phyloP scores from a whole-genome alignment of 805 yeast genomes.

The Torulaspora quercuum region DNA sequence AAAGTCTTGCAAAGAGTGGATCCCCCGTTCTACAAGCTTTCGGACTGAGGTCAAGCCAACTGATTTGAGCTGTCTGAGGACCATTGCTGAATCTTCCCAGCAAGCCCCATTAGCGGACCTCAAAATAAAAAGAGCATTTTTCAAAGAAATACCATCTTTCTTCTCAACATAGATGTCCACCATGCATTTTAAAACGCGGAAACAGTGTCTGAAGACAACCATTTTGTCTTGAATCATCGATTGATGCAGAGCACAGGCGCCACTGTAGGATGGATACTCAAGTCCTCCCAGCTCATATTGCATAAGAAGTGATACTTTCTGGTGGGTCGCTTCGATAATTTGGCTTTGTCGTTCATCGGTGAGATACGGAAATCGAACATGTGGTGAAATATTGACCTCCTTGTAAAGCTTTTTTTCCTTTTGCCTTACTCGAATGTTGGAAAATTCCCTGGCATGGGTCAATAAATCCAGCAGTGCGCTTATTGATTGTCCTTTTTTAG shows the following conservation, averaged over 20 bases:
- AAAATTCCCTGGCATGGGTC: slow-evolving; percentile 42
- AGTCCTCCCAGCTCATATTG: slow-evolving; percentile 52
- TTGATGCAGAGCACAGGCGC: slow-evolving; percentile 39
- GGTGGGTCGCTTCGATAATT: slow-evolving; percentile 28
- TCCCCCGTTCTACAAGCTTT: slow-evolving; percentile 38
- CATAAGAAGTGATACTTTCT: slow-evolving; percentile 43
- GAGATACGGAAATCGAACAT: slow-evolving; percentile 39
- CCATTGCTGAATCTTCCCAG: slow-evolving; percentile 49
- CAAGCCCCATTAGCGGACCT: slow-evolving; percentile 44
- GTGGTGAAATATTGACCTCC: slow-evolving; percentile 42
- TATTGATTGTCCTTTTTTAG: slow-evolving; percentile 15
- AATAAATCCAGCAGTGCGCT: slow-evolving; percentile 31
- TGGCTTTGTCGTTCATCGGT: slow-evolving; percentile 28
- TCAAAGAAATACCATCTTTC: slow-evolving; percentile 43
- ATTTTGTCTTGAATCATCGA: slow-evolving; percentile 45
- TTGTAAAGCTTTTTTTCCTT: slow-evolving; percentile 45
- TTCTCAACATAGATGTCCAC: slow-evolving; percentile 43
- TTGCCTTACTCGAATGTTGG: slow-evolving; percentile 40
- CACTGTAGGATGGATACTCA: slow-evolving; percentile 45
- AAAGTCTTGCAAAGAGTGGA: slow-evolving; percentile 37
- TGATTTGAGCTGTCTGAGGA: slow-evolving; percentile 47
- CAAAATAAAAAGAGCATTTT: slow-evolving; percentile 38
- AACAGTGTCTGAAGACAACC: slow-evolving; percentile 42
- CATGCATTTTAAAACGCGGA: slow-evolving; percentile 44
- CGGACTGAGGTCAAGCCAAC: slow-evolving; percentile 43